These are phyloP conservation scores for Straminergon stramineum DNA, from an alignment of 225 moss, liverwort and hornwort genomes.

Conservation along the genomic window DNA sequence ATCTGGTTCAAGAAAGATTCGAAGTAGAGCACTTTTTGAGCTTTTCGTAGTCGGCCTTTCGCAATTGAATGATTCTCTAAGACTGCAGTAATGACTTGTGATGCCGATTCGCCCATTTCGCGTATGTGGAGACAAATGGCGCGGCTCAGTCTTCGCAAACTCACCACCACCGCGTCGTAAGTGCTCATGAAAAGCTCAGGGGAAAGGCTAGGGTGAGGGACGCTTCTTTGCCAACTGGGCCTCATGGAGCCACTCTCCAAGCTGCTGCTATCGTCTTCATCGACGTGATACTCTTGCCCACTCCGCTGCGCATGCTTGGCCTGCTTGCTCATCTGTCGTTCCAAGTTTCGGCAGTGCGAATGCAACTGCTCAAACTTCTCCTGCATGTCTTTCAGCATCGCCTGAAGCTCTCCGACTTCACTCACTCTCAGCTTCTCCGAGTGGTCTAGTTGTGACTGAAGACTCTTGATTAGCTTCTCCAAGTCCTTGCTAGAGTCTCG, in stretches of 20 bases:
- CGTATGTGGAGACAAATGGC: constrained; percentile 39
- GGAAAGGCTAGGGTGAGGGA: constrained; percentile 17
- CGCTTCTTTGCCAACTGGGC: background rate
- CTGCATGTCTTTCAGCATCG: constrained; percentile 20
- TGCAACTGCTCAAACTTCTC: constrained; percentile 32
- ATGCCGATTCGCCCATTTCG: constrained; percentile 37
- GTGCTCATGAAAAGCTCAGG: constrained; percentile 28
- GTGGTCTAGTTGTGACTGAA: constrained; percentile 31
- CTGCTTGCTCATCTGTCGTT: constrained; percentile 24
- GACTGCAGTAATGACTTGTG: constrained; percentile 33
- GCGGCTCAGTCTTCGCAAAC: constrained; percentile 17
- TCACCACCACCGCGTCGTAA: constrained; percentile 8
- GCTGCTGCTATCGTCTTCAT: constrained; percentile 39
- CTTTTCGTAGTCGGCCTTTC: constrained; percentile 15
- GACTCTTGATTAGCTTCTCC: constrained; percentile 16
- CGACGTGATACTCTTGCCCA: constrained; percentile 11
- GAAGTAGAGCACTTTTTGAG: constrained; percentile 37
- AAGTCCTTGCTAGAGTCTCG: constrained; percentile 3
- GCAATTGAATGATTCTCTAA: constrained; percentile 34
- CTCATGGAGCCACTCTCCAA: constrained; percentile 9
- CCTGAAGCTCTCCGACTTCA: constrained; percentile 28
- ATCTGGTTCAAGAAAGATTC: constrained; percentile 45
- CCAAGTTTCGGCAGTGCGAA: constrained; percentile 33
- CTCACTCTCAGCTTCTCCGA: constrained; percentile 13
- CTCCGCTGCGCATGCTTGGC: background rate